These are phyloP conservation scores for Solanum sitiens DNA, from an alignment of 257 asterid species.

Conservation along the genomic window DNA sequence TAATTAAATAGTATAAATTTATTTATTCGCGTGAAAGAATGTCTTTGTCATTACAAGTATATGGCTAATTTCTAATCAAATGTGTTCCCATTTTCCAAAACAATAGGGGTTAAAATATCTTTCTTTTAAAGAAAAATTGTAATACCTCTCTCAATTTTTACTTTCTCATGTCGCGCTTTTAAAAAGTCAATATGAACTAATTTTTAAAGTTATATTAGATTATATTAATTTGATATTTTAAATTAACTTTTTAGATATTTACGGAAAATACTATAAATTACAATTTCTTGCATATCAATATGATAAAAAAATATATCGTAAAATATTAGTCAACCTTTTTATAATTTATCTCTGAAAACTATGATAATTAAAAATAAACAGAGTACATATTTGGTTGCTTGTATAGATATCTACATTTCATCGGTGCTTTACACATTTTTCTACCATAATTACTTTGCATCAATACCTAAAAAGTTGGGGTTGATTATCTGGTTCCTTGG, in stretches of 20 bases:
- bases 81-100: not conserved
- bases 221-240: too few species aligned
- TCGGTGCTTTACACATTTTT: not conserved
- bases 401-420: not conserved
- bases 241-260: too few species aligned
- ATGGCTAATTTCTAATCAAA: not conserved
- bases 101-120: not conserved
- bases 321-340: too few species aligned
- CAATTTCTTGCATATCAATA: too few species aligned
- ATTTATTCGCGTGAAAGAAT: too few species aligned
- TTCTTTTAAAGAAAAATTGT: not conserved
- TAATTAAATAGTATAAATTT: too few species aligned
- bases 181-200: too few species aligned
- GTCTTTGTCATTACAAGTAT: not conserved
- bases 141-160: fast-evolving
- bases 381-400: not conserved
- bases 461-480: not conserved
- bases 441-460: not conserved
- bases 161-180: too few species aligned
- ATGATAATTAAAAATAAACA: too few species aligned
- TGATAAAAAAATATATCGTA: too few species aligned
- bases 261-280: fast-evolving
- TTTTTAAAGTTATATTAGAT: too few species aligned
- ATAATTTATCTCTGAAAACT: too few species aligned
- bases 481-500: not conserved